Evolutionary conservation across 768 basidiomycete genomes (phyloP).

Genomic region (Gloeostereum incarnatum): DNA sequence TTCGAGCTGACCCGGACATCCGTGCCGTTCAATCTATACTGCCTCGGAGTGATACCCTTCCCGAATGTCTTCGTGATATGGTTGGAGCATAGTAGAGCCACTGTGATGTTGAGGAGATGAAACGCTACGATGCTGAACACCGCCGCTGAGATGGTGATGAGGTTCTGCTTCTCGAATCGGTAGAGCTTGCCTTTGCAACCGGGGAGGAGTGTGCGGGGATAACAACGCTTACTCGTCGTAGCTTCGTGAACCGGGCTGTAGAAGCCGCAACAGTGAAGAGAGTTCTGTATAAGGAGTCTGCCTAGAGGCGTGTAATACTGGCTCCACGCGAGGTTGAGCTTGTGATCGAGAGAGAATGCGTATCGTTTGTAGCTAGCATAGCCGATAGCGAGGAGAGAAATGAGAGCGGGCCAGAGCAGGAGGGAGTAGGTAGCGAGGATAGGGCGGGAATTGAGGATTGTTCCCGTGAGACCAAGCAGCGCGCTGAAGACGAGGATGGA

Average conservation of each 20-base stretch:
- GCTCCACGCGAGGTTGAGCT: constrained; percentile 62
- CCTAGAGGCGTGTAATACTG: constrained; percentile 47
- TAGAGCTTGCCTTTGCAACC: constrained; percentile 59
- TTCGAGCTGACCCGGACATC: constrained; percentile 24
- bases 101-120: constrained; percentile 50
- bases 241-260: constrained; percentile 53
- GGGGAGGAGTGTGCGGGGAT: constrained; percentile 49
- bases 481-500: constrained; percentile 47
- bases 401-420: constrained; percentile 56
- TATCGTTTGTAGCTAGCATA: constrained; percentile 57
- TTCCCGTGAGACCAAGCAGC: constrained; percentile 49
- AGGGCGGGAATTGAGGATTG: constrained; percentile 58
- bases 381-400: constrained; percentile 49
- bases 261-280: constrained; percentile 59
- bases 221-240: constrained; percentile 47
- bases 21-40: constrained; percentile 41
- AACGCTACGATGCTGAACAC: constrained; percentile 51
- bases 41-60: constrained; percentile 50
- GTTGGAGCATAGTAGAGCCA: constrained; percentile 58
- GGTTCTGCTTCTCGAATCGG: constrained; percentile 38
- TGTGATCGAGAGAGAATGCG: constrained; percentile 52
- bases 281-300: constrained; percentile 49
- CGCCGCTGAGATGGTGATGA: constrained; percentile 36
- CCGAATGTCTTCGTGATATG: constrained; percentile 57
- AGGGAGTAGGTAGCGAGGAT: constrained; percentile 59